Base-by-base conservation (phyloP, 805 yeast species). In the Torulaspora maleeae region DNA sequence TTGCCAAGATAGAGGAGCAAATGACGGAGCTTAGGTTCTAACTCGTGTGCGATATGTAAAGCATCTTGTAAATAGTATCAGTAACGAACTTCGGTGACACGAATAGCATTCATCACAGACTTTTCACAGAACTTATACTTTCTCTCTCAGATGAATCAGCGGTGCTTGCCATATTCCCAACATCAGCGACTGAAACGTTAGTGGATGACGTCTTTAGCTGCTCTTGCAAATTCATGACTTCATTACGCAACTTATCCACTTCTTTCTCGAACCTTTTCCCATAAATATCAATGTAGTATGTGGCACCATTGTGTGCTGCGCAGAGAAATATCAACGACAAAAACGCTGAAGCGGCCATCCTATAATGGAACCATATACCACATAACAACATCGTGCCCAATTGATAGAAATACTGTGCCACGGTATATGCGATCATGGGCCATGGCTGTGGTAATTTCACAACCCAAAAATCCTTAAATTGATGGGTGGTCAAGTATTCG, bases 231-330 rank as follows among this genome's bases (percentile, higher is more conserved):
- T 75, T 78, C 16, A 75, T 74, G n/a, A 91, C 76, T 59, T 90
- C 96, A 12, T 64, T 63, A 63, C 80, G 84, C 58, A 91, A 70
- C 55, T 78, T 78, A 20, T 71, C 67, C 19, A 91, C 89, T 63
- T 93, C 96, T 57, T 83, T 86, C 59, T 89, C 95, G 59, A 89
- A 82, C 52, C 90, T 77, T 61, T 82, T 84, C 16, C 98, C 98
- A 67, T 89, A 93, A 41, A 83, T 83, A 58, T 91, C 98, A 45
- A 93, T 75, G 63, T 91, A 91, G 62, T 87, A 91, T 0, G 95
- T 87, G 2, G 98, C 99, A 24, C 99, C 99, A 54, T 93, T 90
- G 63, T 83, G 88, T 34, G 89, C 74, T 1, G 98, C 95, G 63
- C 79, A 75, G 37, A 81, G 63, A 55, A 90, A 89, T n/a, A 91